These are phyloP conservation scores for Aspergillus chevalieri DNA, from an alignment of 2,329 filamentous ascomycete species.

Conservation along the genomic window DNA sequence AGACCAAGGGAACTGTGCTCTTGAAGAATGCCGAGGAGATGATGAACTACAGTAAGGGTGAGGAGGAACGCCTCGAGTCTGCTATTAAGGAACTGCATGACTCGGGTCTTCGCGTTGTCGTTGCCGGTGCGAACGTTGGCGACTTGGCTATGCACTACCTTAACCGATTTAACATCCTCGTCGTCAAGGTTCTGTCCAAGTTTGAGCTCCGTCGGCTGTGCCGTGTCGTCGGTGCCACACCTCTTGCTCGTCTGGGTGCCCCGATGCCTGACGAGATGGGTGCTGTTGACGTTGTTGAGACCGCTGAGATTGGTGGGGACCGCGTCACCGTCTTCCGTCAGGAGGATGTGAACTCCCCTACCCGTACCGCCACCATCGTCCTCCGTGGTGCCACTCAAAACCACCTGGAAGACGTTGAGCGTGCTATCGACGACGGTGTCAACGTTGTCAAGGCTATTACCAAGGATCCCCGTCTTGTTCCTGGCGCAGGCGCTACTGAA, in stretches of 20 bases:
- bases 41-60: constrained; percentile 95
- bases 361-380: constrained; percentile 88
- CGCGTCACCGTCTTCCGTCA: constrained; percentile 97
- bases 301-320: constrained; percentile 94
- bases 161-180: constrained; percentile 91
- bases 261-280: constrained; percentile 99
- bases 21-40: constrained; percentile 98
- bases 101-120: constrained; percentile 81
- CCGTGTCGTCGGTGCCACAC: constrained; percentile 91
- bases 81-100: constrained; percentile 94
- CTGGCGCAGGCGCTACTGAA: constrained; percentile 90
- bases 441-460: constrained; percentile 99
- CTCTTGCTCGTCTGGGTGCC: constrained; percentile 88
- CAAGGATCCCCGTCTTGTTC: constrained; percentile 81
- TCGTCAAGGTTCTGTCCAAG: constrained; percentile 96
- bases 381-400: constrained; percentile 95
- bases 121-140: constrained; percentile 88
- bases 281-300: constrained; percentile 88
- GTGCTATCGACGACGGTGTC: constrained; percentile 94
- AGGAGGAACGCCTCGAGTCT: constrained; percentile 85
- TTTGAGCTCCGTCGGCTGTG: constrained; percentile 93
- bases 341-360: constrained; percentile 70
- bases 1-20: constrained; percentile 97
- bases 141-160: constrained; percentile 96
- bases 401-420: constrained; percentile 93